Evolutionary conservation across 2,329 filamentous ascomycete species (phyloP).

Genomic region (Cercospora sojina): DNA sequence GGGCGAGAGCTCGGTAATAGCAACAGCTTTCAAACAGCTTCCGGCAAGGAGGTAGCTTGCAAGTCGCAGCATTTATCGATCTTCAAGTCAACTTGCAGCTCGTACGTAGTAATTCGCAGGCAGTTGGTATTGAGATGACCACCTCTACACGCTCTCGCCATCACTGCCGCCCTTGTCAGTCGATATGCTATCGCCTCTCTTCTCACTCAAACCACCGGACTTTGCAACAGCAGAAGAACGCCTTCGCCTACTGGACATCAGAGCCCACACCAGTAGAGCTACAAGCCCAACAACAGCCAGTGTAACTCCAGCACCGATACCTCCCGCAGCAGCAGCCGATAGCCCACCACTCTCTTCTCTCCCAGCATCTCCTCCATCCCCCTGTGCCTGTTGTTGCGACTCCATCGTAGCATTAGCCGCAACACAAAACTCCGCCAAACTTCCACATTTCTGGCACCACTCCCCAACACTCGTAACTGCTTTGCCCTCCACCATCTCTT

Average conservation of each 20-base stretch:
- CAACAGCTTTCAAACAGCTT: too few species aligned
- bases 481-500: neutral
- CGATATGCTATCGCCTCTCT: neutral
- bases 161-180: neutral
- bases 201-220: neutral
- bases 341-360: neutral
- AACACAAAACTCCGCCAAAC: slow-evolving; percentile 14
- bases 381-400: neutral
- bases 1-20: too few species aligned
- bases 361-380: neutral
- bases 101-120: neutral
- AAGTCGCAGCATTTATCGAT: neutral
- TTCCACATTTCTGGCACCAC: slow-evolving; percentile 13
- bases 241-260: neutral
- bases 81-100: neutral
- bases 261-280: neutral
- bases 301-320: slow-evolving; percentile 14
- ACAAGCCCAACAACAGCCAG: slow-evolving; percentile 11
- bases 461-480: slow-evolving; percentile 9
- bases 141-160: slow-evolving; percentile 1
- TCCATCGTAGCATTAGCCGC: slow-evolving; percentile 5
- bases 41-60: too few species aligned
- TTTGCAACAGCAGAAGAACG: neutral
- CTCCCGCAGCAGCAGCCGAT: slow-evolving; percentile 14
- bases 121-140: neutral